Evolutionary conservation across 163 green algal genomes (phyloP).

Genomic region (Chlorella variabilis): DNA sequence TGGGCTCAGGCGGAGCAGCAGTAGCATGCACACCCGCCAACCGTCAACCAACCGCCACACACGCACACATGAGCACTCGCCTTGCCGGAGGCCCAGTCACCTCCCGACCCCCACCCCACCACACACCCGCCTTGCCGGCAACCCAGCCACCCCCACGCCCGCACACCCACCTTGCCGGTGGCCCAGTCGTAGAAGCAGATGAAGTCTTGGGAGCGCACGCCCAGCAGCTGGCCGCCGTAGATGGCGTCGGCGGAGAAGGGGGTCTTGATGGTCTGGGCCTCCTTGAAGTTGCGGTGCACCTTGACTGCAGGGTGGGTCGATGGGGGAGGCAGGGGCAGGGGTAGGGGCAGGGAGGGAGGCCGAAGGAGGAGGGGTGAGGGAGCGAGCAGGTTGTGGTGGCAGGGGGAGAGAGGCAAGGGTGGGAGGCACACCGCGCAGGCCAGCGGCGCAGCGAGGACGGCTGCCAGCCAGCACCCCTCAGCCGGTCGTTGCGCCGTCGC

Average conservation of each 20-base stretch:
- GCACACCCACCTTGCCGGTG: slow-evolving; percentile 63
- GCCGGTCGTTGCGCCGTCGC: too few relatives aligned
- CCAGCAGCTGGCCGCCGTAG: slow-evolving; percentile 88
- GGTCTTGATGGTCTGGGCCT: slow-evolving; percentile 83
- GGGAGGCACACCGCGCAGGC: not conserved
- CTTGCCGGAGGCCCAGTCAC: too few relatives aligned
- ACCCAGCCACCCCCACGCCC: too few relatives aligned
- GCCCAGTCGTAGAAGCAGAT: slow-evolving; percentile 98
- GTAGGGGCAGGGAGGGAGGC: not conserved
- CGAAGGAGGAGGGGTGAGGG: not conserved
- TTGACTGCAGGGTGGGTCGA: slow-evolving; percentile 71
- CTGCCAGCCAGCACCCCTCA: too few relatives aligned
- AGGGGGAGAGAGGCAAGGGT: not conserved
- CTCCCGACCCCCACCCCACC: too few relatives aligned
- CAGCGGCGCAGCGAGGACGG: not conserved
- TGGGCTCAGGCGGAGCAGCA: too few relatives aligned
- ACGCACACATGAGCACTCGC: too few relatives aligned
- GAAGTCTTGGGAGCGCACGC: slow-evolving; percentile 85
- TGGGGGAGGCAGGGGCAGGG: not conserved
- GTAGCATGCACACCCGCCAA: too few relatives aligned
- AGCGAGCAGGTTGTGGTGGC: not conserved
- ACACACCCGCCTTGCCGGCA: too few relatives aligned
- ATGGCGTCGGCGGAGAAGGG: slow-evolving; percentile 89
- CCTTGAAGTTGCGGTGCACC: slow-evolving; percentile 96
- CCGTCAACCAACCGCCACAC: too few relatives aligned